phyloP scores from a whole-genome alignment of 2,329 filamentous ascomycete genomes.

The Phaeosphaeriaceae sp. region DNA sequence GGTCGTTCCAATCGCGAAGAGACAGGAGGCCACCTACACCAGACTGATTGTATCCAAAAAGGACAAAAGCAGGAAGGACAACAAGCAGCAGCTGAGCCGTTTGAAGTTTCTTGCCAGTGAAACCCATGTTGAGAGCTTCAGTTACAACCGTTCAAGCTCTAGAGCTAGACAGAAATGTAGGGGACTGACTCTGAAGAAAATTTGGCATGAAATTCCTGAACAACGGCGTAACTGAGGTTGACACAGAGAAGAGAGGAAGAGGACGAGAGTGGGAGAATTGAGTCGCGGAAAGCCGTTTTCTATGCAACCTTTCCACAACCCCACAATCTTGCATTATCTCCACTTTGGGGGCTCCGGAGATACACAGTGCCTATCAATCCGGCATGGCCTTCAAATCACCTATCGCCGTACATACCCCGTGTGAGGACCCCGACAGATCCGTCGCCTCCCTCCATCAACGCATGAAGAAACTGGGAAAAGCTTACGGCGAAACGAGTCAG shows the following conservation, averaged over 20 bases:
- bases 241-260: too few species aligned
- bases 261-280: too few species aligned
- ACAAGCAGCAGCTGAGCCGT: slow-evolving; percentile 46
- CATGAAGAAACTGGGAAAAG: background rate
- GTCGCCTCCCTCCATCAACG: background rate
- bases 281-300: background rate
- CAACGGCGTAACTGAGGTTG: too few species aligned
- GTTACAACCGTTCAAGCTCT: too few species aligned
- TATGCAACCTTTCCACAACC: slow-evolving; percentile 2
- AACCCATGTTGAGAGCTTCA: slow-evolving; percentile 18
- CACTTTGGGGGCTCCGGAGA: slow-evolving; percentile 13
- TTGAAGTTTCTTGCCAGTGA: slow-evolving; percentile 35
- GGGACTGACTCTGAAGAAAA: too few species aligned
- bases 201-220: too few species aligned
- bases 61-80: slow-evolving; percentile 52
- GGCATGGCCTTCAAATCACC: background rate
- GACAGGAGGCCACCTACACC: slow-evolving; percentile 58
- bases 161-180: too few species aligned
- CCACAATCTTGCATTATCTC: slow-evolving; percentile 11
- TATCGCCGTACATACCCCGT: background rate
- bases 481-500: too few species aligned
- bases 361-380: background rate
- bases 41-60: slow-evolving; percentile 61
- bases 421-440: background rate
- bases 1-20: slow-evolving; percentile 48